A percentile compares a stretch with the other conserved stretches of the same genome.
These are phyloP conservation scores for Trichosporon ovoides DNA, from an alignment of 1,284 basidiomycete species.

Conservation along the genomic window DNA sequence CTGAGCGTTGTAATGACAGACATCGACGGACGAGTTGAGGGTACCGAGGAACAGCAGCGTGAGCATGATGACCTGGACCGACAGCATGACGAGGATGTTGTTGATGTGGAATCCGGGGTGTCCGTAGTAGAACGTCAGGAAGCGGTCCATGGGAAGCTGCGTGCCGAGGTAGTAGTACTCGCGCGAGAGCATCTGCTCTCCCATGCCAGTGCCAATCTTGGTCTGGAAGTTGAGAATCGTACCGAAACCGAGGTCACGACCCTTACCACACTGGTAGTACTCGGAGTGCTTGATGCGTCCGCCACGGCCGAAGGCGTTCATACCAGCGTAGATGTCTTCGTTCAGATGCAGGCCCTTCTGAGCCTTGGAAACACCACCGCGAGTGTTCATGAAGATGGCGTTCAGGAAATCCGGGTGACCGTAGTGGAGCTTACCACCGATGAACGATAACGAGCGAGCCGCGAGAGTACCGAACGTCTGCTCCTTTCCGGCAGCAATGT, in stretches of 20 bases:
- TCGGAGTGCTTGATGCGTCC: slow-evolving; percentile 98
- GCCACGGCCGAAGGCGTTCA: slow-evolving; percentile 95
- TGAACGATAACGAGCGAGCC: slow-evolving; percentile 90
- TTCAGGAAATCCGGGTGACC: slow-evolving; percentile 98
- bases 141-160: slow-evolving; percentile 95
- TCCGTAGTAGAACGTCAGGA: slow-evolving; percentile 99
- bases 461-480: slow-evolving; percentile 98
- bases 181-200: slow-evolving; percentile 97
- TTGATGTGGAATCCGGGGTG: slow-evolving; percentile 99
- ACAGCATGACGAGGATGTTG: slow-evolving; percentile 95
- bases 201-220: slow-evolving; percentile 99
- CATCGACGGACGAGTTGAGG: slow-evolving; percentile 67
- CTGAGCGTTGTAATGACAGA: slow-evolving; percentile 69
- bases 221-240: slow-evolving; percentile 99
- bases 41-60: slow-evolving; percentile 87
- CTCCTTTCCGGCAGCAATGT: slow-evolving; percentile 97
- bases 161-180: slow-evolving; percentile 99
- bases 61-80: slow-evolving; percentile 86
- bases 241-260: slow-evolving; percentile 96
- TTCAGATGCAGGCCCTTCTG: slow-evolving; percentile 98
- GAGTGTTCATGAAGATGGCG: slow-evolving; percentile 95
- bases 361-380: slow-evolving; percentile 96
- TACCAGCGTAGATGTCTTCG: slow-evolving; percentile 99
- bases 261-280: slow-evolving; percentile 96
- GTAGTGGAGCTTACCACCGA: slow-evolving; percentile 98